Base-by-base conservation (phyloP, 2,329 filamentous ascomycete species). In the Alternaria brassicae region DNA sequence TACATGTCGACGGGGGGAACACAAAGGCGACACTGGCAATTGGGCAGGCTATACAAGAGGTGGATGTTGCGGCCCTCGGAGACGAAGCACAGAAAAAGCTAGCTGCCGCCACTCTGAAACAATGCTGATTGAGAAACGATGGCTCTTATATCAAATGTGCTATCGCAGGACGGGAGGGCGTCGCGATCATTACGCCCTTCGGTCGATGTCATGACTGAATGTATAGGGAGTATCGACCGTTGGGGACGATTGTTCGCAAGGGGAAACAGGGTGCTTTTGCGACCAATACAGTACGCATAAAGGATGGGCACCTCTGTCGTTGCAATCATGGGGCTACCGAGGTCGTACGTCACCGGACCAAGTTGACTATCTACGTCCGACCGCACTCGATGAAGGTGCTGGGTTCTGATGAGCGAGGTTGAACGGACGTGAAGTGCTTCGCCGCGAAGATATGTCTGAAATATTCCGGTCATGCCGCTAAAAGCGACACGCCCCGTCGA, bases 1-100 rank as follows among this genome's bases (percentile, higher is more conserved):
- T 98, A 21, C 98, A 95, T 93, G 91, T 98, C 13, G 89, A 94
- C 72, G 93, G 90, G 66, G 91, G 90, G 27, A 90, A 83, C 62
- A 81, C 89, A 36, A 90, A 86, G 79, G 88, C 88, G 30, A 89
- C 93, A 7, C 81, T 97, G 62, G 85, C 88, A 1, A 91, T 98
- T 56, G 94, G 93, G 1, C 87, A 87, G 67, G 91, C 92, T 41
- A 81, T 99, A 47, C 85, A 85, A 70, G 87, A 91, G 74, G 90
- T 89, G n/a, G 93, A 98, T 75, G 85, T 89, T 71, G 84, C 85
- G 53, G 81, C 81, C 2, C 78, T 92, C 63, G 84, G 81, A 3
- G 80, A 88, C 30, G 88, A 90, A 48, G 86, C 84, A 61, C 91
- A 94, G 80, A 88, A 83, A 79, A 91, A 88, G 74, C 73, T 91